phyloP scores from a whole-genome alignment of 441 rosid species.

The Geranium incanum region DNA sequence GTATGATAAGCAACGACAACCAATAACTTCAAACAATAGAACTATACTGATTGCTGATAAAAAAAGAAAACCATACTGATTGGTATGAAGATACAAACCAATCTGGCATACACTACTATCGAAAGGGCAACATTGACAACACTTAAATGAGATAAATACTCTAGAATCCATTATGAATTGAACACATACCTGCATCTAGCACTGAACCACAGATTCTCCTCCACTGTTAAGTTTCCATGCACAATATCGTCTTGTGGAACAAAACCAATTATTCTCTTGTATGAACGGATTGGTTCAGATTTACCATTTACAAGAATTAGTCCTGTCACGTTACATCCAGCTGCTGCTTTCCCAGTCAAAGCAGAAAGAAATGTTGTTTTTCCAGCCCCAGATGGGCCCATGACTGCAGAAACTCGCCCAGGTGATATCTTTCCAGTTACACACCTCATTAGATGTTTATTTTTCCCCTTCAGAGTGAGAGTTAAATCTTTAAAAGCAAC shows the following conservation, averaged over 20 bases:
- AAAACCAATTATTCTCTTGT: constrained; percentile 82
- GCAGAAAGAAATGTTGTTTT: constrained; percentile 96
- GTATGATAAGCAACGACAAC: not conserved
- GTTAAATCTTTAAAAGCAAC: constrained; percentile 74
- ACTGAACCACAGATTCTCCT: constrained; percentile 95
- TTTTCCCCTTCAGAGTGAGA: constrained; percentile 67
- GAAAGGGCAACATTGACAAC: constrained; percentile 5
- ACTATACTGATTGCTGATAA: constrained; percentile 1
- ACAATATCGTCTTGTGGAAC: constrained; percentile 98
- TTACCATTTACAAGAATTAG: constrained; percentile 75
- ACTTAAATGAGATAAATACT: constrained; percentile 6
- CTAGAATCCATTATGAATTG: not conserved
- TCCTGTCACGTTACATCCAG: constrained; percentile 68
- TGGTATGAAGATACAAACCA: not conserved
- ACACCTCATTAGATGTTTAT: constrained; percentile 73
- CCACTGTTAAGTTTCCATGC: constrained; percentile 93
- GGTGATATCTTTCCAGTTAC: constrained; percentile 86
- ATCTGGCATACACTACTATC: not conserved
- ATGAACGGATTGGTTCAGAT: constrained; percentile 64
- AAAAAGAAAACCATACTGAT: constrained; percentile 2
- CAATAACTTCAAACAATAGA: not conserved
- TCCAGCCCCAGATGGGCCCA: constrained; percentile 99
- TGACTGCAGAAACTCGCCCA: constrained; percentile 90
- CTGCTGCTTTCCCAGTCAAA: constrained; percentile 68
- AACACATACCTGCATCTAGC: constrained; percentile 87